Evolutionary conservation across 2,329 filamentous ascomycete genomes (phyloP), one percentile per base, ranked within the genome.

Genomic region (Elsinoe perseae): DNA sequence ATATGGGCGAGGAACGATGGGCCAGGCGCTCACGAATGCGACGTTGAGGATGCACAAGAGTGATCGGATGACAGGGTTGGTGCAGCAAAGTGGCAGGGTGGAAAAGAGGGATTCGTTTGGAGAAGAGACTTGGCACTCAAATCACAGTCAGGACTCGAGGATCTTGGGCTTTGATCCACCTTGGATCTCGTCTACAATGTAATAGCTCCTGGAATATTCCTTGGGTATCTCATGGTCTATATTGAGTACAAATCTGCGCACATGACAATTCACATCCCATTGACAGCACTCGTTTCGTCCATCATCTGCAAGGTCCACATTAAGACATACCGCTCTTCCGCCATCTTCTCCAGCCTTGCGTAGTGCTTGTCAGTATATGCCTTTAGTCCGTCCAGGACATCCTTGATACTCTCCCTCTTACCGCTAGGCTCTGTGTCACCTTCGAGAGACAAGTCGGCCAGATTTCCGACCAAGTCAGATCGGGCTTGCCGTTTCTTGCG

Each of bases 351-450:
- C 63, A 93, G 80, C 56, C 92, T 80, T 70, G 85, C 86, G 70
- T 95, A 96, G 70, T 98, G 93, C 61, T 91, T 81, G 71, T 97
- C 90, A 0, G 91, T 95, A 69, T 98, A 97, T 14, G 86, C 87
- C 63, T 83, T 85, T 58, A 98, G 76, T n/a, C 86, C 92, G 63
- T 92, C 86, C 36, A 96, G 70, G 2, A 98, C 84, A 65, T 95
- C 90, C 68, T 87, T 87, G 65, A 95, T 70, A 61, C 83, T 87
- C 68, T 80, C 80, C 61, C 82, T 80, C 23, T 73, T 79, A 48
- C 50, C 63, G 50, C 53, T 59, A 54, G 60, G 65, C 25, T 64
- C 64, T 14, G 14, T 56, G 54, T 63, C 64, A 62, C 48, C 57
- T 8, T 60, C 56, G 2, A 54, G 66, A 61, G 63, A 63, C 63